Percentiles rank a stretch among this genome's conserved stretches.
These are phyloP conservation scores for Brassica juncea DNA, from an alignment of 345 rosid genomes.

Conservation along the genomic window DNA sequence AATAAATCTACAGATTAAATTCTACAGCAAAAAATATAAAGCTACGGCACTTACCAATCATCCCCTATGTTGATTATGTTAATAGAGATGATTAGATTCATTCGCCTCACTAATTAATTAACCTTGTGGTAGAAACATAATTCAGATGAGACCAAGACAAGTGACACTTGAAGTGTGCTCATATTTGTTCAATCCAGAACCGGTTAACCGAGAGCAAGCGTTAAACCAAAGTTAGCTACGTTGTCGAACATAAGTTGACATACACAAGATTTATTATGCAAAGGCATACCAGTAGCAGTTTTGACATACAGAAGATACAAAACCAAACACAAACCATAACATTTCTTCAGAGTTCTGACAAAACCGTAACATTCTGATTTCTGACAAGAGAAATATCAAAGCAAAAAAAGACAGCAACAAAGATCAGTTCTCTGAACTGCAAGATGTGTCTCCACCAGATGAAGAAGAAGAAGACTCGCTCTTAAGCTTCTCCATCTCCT, in stretches of 20 bases:
- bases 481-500: slow-evolving; percentile 68
- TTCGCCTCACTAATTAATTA: not conserved
- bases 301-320: not conserved
- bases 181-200: not conserved
- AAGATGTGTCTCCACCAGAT: slow-evolving; percentile 50
- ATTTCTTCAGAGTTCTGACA: not conserved
- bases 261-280: not conserved
- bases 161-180: not conserved
- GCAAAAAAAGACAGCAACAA: slow-evolving; percentile 7
- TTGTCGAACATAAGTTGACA: slow-evolving; percentile 1
- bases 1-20: too few species aligned
- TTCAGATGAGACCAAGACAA: not conserved
- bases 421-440: slow-evolving; percentile 57
- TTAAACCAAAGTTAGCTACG: not conserved
- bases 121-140: not conserved
- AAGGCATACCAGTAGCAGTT: not conserved
- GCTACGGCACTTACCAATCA: too few species aligned
- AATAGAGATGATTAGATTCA: not conserved
- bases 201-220: not conserved
- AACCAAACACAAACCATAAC: slow-evolving; percentile 16
- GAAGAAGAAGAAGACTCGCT: slow-evolving; percentile 39
- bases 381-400: not conserved
- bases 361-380: not conserved
- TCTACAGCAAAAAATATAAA: too few species aligned
- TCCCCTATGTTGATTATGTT: not conserved